phyloP scores from a whole-genome alignment of 148 eudicot genomes.

The Vaccinium macrocarpon region DNA sequence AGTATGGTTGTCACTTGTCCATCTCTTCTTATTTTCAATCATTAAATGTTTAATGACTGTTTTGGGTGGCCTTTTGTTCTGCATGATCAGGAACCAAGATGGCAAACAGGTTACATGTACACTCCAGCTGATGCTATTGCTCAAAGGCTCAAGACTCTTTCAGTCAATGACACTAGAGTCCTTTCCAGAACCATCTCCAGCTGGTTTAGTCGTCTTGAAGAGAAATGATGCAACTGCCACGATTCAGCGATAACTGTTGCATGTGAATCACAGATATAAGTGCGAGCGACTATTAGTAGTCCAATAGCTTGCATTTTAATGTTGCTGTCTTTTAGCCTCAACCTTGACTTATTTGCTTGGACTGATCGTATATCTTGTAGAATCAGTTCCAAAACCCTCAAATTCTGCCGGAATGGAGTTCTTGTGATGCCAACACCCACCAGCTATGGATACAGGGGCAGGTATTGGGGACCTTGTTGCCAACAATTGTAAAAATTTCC shows the following conservation, averaged over 20 bases:
- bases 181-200: constrained; percentile 55
- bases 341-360: background rate
- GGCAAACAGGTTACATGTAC: constrained; percentile 76
- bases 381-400: background rate
- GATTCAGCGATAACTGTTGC: background rate
- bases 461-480: background rate
- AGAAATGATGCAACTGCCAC: background rate
- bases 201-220: constrained; percentile 54
- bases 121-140: constrained; percentile 90
- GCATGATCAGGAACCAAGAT: constrained; percentile 67
- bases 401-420: background rate
- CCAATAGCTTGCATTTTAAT: background rate
- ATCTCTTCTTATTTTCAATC: background rate
- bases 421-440: background rate
- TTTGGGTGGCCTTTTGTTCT: background rate
- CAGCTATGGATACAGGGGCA: background rate
- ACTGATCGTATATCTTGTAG: background rate
- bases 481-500: background rate
- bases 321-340: background rate
- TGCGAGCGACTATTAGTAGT: background rate
- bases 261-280: background rate
- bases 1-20: no score
- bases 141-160: constrained; percentile 68
- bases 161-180: constrained; percentile 62
- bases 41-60: background rate